Percentiles rank a stretch among this genome's conserved stretches.
phyloP scores from a whole-genome alignment of 1,284 basidiomycete species.

The Tilletia walkeri region DNA sequence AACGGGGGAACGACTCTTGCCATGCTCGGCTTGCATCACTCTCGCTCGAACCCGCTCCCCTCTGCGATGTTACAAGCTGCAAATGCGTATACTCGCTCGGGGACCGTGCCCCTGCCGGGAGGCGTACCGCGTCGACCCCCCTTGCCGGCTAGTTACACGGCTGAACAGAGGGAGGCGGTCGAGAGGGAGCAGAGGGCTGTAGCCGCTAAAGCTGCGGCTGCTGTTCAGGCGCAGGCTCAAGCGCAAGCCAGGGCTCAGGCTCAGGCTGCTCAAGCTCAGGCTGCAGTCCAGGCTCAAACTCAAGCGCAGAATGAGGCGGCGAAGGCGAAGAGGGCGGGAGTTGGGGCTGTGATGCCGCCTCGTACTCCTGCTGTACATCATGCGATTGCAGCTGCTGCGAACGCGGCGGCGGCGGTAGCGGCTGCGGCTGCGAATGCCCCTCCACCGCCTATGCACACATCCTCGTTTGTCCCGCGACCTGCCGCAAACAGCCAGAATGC shows the following conservation, averaged over 20 bases:
- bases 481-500: slow-evolving; percentile 9
- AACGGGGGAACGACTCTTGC: too few species aligned
- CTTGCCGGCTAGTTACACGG: slow-evolving; percentile 3
- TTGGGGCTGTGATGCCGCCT: too few species aligned
- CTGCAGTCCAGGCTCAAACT: slow-evolving; percentile 3
- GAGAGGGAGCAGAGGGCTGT: slow-evolving; percentile 3
- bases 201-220: background rate
- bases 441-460: too few species aligned
- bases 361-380: too few species aligned
- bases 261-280: background rate
- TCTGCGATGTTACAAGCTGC: slow-evolving; percentile 15
- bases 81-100: slow-evolving; percentile 10
- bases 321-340: too few species aligned
- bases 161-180: slow-evolving; percentile 11
- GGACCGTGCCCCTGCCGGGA: background rate
- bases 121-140: background rate
- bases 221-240: background rate
- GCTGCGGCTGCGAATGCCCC: too few species aligned
- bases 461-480: background rate
- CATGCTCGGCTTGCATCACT: slow-evolving; percentile 2
- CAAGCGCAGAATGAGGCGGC: background rate
- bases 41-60: background rate
- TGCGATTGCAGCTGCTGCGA: too few species aligned
- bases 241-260: background rate
- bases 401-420: too few species aligned